Evolutionary conservation across 2,329 filamentous ascomycete genomes (phyloP).

Genomic region (Aureobasidium namibiae): DNA sequence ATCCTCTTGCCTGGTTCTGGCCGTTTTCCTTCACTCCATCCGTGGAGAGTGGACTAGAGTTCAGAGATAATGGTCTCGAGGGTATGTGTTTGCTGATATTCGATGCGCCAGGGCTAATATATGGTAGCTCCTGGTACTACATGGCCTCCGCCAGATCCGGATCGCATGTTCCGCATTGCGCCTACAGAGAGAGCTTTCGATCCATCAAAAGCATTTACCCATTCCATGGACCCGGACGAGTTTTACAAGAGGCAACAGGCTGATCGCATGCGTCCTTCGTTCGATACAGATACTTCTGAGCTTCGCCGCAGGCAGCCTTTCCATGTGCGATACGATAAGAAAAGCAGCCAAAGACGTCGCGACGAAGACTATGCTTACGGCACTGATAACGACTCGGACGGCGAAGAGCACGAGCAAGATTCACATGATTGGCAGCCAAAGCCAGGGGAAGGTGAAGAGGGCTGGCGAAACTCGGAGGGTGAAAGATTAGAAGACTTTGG

Average conservation of each 20-base stretch:
- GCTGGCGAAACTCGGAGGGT: slow-evolving; percentile 68
- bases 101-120: slow-evolving; percentile 38
- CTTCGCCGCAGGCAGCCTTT: slow-evolving; percentile 34
- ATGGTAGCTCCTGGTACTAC: slow-evolving; percentile 26
- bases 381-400: slow-evolving; percentile 33
- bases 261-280: slow-evolving; percentile 38
- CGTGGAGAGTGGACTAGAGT: slow-evolving; percentile 46
- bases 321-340: slow-evolving; percentile 32
- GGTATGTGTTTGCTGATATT: slow-evolving; percentile 31
- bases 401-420: slow-evolving; percentile 29
- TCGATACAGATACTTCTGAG: slow-evolving; percentile 21
- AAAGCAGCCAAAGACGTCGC: neutral
- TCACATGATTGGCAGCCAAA: slow-evolving; percentile 19
- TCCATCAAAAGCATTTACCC: slow-evolving; percentile 27
- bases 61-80: slow-evolving; percentile 72
- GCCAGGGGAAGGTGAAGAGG: slow-evolving; percentile 41
- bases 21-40: slow-evolving; percentile 52
- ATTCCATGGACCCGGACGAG: slow-evolving; percentile 38
- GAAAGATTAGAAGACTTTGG: slow-evolving; percentile 69
- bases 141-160: slow-evolving; percentile 46
- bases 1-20: slow-evolving; percentile 59
- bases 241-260: slow-evolving; percentile 47
- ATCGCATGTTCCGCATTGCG: slow-evolving; percentile 31
- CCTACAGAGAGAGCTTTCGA: slow-evolving; percentile 15
- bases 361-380: slow-evolving; percentile 19